Evolutionary conservation across 345 rosid species (phyloP).

Genomic region (Erucastrum elatum): DNA sequence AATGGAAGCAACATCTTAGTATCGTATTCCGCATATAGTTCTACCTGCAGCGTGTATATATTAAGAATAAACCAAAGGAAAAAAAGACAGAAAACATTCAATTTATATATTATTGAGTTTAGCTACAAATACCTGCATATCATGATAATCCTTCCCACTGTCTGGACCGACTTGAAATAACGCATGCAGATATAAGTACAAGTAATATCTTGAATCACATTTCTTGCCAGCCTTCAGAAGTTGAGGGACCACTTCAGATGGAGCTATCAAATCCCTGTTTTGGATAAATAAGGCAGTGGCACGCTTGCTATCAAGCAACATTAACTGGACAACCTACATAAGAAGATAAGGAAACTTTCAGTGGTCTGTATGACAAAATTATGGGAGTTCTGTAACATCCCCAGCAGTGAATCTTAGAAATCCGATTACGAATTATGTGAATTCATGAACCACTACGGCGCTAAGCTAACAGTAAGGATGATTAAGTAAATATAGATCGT

Average conservation of each 20-base stretch:
- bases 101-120: background rate
- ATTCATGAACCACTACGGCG: slow-evolving; percentile 1
- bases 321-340: slow-evolving; percentile 84
- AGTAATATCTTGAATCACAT: slow-evolving; percentile 82
- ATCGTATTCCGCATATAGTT: slow-evolving; percentile 90
- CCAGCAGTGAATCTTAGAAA: background rate
- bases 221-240: slow-evolving; percentile 56
- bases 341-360: slow-evolving; percentile 13
- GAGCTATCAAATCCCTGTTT: slow-evolving; percentile 74
- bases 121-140: slow-evolving; percentile 82
- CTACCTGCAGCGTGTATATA: slow-evolving; percentile 61
- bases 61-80: slow-evolving; percentile 13
- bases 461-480: slow-evolving; percentile 13
- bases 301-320: slow-evolving; percentile 86
- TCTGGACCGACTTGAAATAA: slow-evolving; percentile 80
- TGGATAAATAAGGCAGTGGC: slow-evolving; percentile 80
- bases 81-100: background rate
- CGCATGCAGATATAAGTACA: slow-evolving; percentile 80
- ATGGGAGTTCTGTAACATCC: slow-evolving; percentile 1
- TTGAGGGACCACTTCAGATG: slow-evolving; percentile 83
- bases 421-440: background rate
- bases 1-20: slow-evolving; percentile 91
- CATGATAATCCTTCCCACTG: slow-evolving; percentile 88
- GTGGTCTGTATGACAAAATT: slow-evolving; percentile 4
- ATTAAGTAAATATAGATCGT: background rate